Conservation (phyloP, 176 grass and related monocot genomes). For the Zea mays region DNA sequence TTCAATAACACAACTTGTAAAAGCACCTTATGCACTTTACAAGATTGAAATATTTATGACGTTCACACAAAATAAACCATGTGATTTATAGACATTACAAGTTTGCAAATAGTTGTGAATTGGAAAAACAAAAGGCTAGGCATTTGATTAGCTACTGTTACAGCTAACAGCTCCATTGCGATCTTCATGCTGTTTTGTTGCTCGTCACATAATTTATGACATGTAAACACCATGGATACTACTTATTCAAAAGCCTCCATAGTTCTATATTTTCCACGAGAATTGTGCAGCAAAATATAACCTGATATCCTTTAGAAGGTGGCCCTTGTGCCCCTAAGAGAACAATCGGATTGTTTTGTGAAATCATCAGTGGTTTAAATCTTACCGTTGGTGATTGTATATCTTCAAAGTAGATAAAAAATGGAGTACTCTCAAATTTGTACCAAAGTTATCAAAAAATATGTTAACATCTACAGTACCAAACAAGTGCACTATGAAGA, state of each 20-base stretch:
- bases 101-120: neutral
- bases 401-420: neutral
- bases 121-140: neutral
- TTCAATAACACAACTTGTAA: slow-evolving; percentile 16
- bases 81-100: neutral
- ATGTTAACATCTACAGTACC: no score
- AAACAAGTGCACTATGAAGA: no score
- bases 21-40: neutral
- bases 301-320: neutral
- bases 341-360: no score
- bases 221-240: neutral
- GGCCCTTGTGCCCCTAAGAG: neutral
- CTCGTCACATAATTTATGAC: neutral
- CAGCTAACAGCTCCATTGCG: neutral
- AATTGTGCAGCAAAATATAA: neutral
- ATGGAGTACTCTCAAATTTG: neutral
- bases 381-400: neutral
- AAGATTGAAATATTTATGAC: neutral
- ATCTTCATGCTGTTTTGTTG: neutral
- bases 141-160: slow-evolving; percentile 6
- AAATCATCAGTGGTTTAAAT: neutral
- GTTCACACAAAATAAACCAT: slow-evolving; percentile 6
- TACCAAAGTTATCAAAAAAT: no score
- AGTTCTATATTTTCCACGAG: neutral
- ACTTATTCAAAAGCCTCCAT: neutral